Conservation (phyloP, 805 yeast genomes). For the Myxozyma vanderwaltii region DNA sequence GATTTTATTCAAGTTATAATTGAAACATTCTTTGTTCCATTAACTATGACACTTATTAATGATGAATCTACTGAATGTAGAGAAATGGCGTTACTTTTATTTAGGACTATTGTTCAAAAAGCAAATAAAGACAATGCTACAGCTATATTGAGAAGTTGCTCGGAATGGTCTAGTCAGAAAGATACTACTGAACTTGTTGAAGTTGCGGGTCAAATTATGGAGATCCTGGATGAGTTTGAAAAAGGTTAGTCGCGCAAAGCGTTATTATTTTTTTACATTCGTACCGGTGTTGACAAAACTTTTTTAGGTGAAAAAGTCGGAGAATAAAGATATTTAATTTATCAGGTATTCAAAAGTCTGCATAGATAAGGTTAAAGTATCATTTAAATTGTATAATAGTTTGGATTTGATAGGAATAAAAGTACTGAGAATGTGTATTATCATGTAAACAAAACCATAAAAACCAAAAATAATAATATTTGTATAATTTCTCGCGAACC, state of each 20-base stretch:
- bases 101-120: constrained; percentile 57
- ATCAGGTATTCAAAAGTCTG: no score
- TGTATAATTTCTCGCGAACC: no score
- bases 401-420: no score
- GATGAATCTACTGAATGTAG: constrained; percentile 81
- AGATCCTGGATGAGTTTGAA: constrained; percentile 10
- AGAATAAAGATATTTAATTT: no score
- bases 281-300: not conserved
- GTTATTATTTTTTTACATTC: not conserved
- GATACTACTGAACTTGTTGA: constrained; percentile 47
- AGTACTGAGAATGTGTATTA: no score
- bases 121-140: constrained; percentile 44
- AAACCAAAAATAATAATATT: no score
- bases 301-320: not conserved
- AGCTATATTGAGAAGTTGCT: constrained; percentile 23
- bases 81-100: constrained; percentile 72
- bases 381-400: no score
- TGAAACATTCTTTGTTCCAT: constrained; percentile 77
- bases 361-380: no score
- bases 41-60: constrained; percentile 73
- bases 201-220: constrained; percentile 34
- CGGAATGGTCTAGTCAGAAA: constrained; percentile 33
- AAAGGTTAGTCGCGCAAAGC: not conserved
- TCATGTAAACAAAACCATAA: no score
- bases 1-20: constrained; percentile 56